phyloP scores from a whole-genome alignment of 164 flowering plant species.

The Hamamelis virginiana region DNA sequence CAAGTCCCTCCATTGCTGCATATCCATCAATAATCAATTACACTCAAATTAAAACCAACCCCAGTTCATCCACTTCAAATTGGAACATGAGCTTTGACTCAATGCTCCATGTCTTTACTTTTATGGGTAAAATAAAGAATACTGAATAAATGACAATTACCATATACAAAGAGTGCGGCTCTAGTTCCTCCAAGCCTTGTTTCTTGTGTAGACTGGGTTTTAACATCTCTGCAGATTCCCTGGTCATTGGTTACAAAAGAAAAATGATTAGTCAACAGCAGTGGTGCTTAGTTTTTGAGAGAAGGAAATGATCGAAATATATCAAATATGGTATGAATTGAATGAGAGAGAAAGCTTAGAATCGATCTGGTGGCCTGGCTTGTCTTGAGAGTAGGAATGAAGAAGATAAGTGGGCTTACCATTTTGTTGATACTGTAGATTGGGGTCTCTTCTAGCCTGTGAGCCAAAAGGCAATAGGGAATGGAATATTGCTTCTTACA shows the following conservation, averaged over 20 bases:
- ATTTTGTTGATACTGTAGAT: neutral
- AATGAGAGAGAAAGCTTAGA: too few relatives aligned
- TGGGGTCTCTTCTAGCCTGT: too few relatives aligned
- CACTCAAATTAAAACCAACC: too few relatives aligned
- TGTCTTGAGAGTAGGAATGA: too few relatives aligned
- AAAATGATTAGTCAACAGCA: neutral
- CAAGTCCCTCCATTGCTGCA: slow-evolving; percentile 70
- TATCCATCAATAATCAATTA: neutral
- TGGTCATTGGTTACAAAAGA: slow-evolving; percentile 13
- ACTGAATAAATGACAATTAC: slow-evolving; percentile 20
- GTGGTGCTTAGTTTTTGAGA: neutral
- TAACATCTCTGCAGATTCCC: slow-evolving; percentile 39
- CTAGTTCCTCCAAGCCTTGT: slow-evolving; percentile 49
- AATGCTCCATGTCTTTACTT: too few relatives aligned
- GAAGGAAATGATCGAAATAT: too few relatives aligned
- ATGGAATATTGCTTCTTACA: too few relatives aligned
- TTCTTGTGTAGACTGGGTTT: slow-evolving; percentile 19
- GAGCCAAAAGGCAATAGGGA: slow-evolving; percentile 3
- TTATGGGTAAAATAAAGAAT: too few relatives aligned
- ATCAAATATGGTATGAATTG: too few relatives aligned
- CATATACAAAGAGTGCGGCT: slow-evolving; percentile 64
- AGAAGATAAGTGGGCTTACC: too few relatives aligned
- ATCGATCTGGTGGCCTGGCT: too few relatives aligned
- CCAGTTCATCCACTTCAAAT: neutral
- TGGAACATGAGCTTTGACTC: too few relatives aligned